Evolutionary conservation across 352 stramenopile genomes (phyloP).

Genomic region (Globisporangium irregulare): DNA sequence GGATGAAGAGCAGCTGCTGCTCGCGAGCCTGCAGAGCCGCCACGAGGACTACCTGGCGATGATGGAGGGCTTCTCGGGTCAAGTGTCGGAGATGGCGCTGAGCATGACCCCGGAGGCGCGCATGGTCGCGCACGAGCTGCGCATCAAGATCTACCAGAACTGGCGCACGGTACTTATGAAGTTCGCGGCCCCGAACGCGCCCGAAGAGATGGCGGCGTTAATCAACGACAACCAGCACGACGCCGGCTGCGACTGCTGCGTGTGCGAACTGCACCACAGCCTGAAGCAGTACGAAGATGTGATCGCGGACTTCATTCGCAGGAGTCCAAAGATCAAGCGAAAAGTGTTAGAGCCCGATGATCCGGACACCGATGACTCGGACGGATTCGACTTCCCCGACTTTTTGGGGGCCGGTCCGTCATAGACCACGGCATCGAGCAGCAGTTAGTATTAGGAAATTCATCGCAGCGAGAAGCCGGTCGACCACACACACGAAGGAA

Average conservation of each 20-base stretch:
- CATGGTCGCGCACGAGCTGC: slow-evolving; percentile 69
- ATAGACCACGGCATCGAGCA: background rate
- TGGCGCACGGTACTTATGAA: slow-evolving; percentile 76
- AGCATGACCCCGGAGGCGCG: slow-evolving; percentile 74
- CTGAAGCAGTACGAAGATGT: slow-evolving; percentile 56
- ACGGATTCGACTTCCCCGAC: slow-evolving; percentile 20
- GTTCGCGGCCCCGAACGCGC: slow-evolving; percentile 54
- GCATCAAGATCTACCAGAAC: slow-evolving; percentile 80
- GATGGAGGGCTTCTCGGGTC: slow-evolving; percentile 62
- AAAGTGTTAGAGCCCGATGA: slow-evolving; percentile 17
- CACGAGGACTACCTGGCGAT: slow-evolving; percentile 69
- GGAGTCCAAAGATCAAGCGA: slow-evolving; percentile 49
- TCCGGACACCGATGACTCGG: slow-evolving; percentile 15
- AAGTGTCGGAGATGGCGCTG: slow-evolving; percentile 55
- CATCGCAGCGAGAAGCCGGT: slow-evolving; percentile 3
- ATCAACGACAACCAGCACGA: slow-evolving; percentile 34
- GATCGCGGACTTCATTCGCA: slow-evolving; percentile 55
- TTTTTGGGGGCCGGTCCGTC: slow-evolving; percentile 14
- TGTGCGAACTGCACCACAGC: slow-evolving; percentile 50
- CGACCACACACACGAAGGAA: slow-evolving; percentile 2
- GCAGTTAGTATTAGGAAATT: slow-evolving; percentile 20
- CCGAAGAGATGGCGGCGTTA: slow-evolving; percentile 35
- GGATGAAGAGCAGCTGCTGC: slow-evolving; percentile 65
- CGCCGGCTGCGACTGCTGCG: slow-evolving; percentile 42
- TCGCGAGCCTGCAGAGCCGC: slow-evolving; percentile 58